phyloP scores from a whole-genome alignment of 1,284 basidiomycete genomes.

The Ganoderma leucocontextum region DNA sequence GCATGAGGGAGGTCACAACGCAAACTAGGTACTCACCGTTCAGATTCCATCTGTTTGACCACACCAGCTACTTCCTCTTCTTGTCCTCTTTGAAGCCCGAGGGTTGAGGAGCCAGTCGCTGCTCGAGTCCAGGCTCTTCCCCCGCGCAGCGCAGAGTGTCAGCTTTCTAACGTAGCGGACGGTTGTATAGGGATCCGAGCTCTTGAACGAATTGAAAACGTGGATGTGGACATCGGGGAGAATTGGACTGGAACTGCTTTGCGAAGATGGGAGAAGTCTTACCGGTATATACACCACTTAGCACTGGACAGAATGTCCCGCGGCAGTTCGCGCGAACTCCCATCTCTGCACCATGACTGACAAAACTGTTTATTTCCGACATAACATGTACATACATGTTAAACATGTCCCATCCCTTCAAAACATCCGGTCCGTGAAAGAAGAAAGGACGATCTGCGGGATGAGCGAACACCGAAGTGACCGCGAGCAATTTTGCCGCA shows the following conservation, averaged over 20 bases:
- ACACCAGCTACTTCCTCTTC: constrained; percentile 80
- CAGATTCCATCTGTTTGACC: constrained; percentile 91
- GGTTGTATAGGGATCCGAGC: too few species aligned
- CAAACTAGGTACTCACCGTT: constrained; percentile 65
- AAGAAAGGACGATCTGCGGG: constrained; percentile 62
- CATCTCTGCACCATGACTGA: not conserved
- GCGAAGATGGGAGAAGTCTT: not conserved
- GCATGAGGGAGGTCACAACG: too few species aligned
- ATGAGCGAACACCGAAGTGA: constrained; percentile 34
- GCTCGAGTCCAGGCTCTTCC: constrained; percentile 63
- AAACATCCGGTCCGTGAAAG: constrained; percentile 57
- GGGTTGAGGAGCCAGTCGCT: constrained; percentile 86
- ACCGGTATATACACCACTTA: not conserved
- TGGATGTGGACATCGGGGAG: too few species aligned
- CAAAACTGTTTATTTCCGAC: too few species aligned
- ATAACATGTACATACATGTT: not conserved
- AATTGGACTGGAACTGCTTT: not conserved
- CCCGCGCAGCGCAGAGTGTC: constrained; percentile 57
- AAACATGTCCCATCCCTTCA: constrained; percentile 57
- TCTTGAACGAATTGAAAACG: too few species aligned
- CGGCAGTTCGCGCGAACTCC: too few species aligned
- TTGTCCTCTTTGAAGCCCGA: constrained; percentile 72
- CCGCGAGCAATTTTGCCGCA: constrained; percentile 57
- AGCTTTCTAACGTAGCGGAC: constrained; percentile 53
- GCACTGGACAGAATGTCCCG: too few species aligned